These are phyloP conservation scores for Madurella mycetomatis DNA, from an alignment of 2,329 filamentous ascomycete species.

Conservation along the genomic window DNA sequence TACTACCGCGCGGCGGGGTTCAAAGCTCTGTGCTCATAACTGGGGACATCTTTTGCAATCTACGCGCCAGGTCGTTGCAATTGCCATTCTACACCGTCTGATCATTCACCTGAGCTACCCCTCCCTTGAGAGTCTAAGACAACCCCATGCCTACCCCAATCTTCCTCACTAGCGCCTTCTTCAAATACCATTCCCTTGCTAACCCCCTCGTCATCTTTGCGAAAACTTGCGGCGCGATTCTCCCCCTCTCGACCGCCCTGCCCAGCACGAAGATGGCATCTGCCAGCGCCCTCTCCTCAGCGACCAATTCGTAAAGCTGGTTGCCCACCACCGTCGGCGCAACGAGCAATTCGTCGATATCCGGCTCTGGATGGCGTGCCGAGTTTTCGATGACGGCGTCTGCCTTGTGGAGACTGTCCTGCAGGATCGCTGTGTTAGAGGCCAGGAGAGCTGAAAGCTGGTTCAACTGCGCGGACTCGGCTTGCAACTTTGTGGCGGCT, in stretches of 20 bases:
- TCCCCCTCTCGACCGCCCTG: constrained; percentile 66
- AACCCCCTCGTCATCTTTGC: constrained; percentile 71
- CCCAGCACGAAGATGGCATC: constrained; percentile 83
- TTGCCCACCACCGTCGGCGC: constrained; percentile 89
- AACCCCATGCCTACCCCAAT: constrained; percentile 74
- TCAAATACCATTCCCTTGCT: constrained; percentile 76
- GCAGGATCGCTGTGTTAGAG: constrained; percentile 74
- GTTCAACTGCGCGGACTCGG: constrained; percentile 67
- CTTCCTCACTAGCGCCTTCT: constrained; percentile 75
- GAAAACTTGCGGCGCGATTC: constrained; percentile 68
- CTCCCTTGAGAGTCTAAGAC: constrained; percentile 10
- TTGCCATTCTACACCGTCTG: too few relatives aligned
- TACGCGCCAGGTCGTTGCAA: too few relatives aligned
- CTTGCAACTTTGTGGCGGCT: constrained; percentile 65
- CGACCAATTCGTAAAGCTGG: constrained; percentile 83
- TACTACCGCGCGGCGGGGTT: too few relatives aligned
- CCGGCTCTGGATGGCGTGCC: constrained; percentile 63
- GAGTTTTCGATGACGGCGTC: constrained; percentile 72
- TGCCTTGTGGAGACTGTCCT: constrained; percentile 71
- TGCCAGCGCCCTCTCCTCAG: constrained; percentile 80
- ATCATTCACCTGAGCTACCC: too few relatives aligned
- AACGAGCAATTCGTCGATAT: constrained; percentile 88
- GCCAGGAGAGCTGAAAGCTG: constrained; percentile 66
- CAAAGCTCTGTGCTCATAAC: background rate
- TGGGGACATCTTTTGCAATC: background rate